Conservation (phyloP, 768 basidiomycete species). For the Pulveroboletus frians region DNA sequence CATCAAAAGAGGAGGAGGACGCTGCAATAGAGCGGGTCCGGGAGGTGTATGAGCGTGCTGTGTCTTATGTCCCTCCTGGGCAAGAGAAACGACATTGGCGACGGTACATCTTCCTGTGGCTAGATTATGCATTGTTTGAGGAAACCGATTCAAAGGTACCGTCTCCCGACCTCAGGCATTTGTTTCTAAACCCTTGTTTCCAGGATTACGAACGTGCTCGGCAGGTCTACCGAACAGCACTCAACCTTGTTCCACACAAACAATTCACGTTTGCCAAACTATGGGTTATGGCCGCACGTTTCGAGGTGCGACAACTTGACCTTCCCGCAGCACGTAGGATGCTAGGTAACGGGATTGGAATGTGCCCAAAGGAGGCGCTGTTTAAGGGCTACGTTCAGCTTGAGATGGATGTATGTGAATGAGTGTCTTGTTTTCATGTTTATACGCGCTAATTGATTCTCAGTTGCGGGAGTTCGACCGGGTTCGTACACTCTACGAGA, state of each 20-base stretch:
- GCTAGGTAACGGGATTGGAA: constrained; percentile 85
- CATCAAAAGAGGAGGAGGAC: constrained; percentile 64
- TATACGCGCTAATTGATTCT: constrained; percentile 5
- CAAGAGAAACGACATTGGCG: constrained; percentile 90
- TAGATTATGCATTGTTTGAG: constrained; percentile 95
- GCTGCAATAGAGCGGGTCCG: constrained; percentile 63
- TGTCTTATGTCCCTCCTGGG: constrained; percentile 93
- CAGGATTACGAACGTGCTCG: constrained; percentile 83
- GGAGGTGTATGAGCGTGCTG: constrained; percentile 93
- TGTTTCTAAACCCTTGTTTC: not conserved
- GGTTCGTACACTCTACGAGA: constrained; percentile 86
- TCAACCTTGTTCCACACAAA: constrained; percentile 90
- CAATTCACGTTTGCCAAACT: constrained; percentile 97
- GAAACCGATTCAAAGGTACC: constrained; percentile 88
- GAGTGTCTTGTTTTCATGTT: not conserved
- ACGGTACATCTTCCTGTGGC: constrained; percentile 87
- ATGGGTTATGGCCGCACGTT: constrained; percentile 89
- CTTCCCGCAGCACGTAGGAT: constrained; percentile 82
- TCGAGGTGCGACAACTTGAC: constrained; percentile 83
- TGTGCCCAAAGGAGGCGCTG: constrained; percentile 92
- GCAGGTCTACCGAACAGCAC: constrained; percentile 88
- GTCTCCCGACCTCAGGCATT: not conserved
- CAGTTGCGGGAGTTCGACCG: constrained; percentile 94
- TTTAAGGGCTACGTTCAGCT: constrained; percentile 97
- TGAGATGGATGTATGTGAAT: constrained; percentile 69